A percentile compares a stretch with the other conserved stretches of the same genome.
Conservation (phyloP, 495 filamentous ascomycete genomes). For the Parmelia sp. region DNA sequence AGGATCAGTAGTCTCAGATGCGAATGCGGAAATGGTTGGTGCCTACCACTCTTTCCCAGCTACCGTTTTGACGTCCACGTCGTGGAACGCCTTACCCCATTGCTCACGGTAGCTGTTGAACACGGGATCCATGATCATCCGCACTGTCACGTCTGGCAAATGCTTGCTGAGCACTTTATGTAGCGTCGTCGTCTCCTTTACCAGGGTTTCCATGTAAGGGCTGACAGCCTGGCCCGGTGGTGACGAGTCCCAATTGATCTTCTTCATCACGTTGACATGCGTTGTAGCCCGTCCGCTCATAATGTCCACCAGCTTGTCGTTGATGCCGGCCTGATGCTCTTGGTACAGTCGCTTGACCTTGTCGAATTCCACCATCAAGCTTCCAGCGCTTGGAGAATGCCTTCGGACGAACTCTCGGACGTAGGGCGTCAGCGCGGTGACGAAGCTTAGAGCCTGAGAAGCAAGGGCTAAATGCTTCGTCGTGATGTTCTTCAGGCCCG, state of each 20-base stretch:
- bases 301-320: constrained; percentile 93
- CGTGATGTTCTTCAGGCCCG: constrained; percentile 91
- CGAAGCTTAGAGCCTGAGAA: constrained; percentile 82
- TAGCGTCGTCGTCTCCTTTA: constrained; percentile 80
- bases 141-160: constrained; percentile 68
- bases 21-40: constrained; percentile 21
- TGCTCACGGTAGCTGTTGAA: constrained; percentile 82
- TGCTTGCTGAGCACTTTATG: constrained; percentile 84
- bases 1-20: background rate
- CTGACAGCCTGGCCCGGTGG: constrained; percentile 42
- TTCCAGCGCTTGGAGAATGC: constrained; percentile 54
- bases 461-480: constrained; percentile 92
- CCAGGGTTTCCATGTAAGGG: constrained; percentile 84
- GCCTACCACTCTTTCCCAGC: constrained; percentile 66
- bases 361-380: constrained; percentile 82
- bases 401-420: constrained; percentile 85
- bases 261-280: constrained; percentile 69
- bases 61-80: constrained; percentile 58
- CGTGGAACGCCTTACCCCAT: constrained; percentile 67
- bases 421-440: constrained; percentile 81
- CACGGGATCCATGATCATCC: constrained; percentile 84
- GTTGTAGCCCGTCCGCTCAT: constrained; percentile 73
- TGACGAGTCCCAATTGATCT: constrained; percentile 62
- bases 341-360: constrained; percentile 82
- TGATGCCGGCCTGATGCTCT: constrained; percentile 88